Base-by-base conservation (phyloP, 768 basidiomycete species). In the Zangia roseola region DNA sequence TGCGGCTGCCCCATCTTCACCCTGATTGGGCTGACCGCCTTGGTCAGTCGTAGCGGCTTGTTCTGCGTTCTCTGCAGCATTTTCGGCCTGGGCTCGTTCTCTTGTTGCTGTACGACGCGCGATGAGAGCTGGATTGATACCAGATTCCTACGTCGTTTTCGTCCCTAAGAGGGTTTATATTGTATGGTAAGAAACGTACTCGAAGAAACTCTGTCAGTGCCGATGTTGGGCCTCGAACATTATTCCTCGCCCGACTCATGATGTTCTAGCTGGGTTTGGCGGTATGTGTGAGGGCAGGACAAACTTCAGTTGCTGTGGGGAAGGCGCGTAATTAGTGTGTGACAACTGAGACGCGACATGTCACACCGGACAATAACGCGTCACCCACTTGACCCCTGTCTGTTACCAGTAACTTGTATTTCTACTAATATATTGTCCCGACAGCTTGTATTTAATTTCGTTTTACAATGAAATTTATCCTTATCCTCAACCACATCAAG, bases 201-300 rank as follows among this genome's bases (percentile, higher is more conserved):
- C 79, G 79, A 28, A 93, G 71, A 56, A 87, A 93, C 54, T 90
- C 88, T 30, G 91, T 91, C 12, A 93, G 69, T 0, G 91, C 91
- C 19, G 88, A 91, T 0, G 86, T 82, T 3, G 91, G 91, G 0
- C 91, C 91, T 12, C 86, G 80, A 36, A 92, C 82, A 50, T 87
- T 87, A 63, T 81, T 80, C 2, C 47, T 30, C 38, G 65, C 55
- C 47, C 65, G 54, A 44, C 67, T 67, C 65, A 69, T 67, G 24
- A 12, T 47, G 10, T 10, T 23, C 30, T 17, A 19, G 4, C n/a
- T 0, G 12, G 4, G 6, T 38, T 25, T 12, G 21, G 17, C 9
- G 5, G 34, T 36, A 20, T 24, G 25, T 21, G 17, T 12, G 20
- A 25, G 4, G n/a, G 12, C 0, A 28, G 10, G 19, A 2, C n/a